phyloP scores from a whole-genome alignment of 2,329 filamentous ascomycete species.

The Lizonia empirigonia region DNA sequence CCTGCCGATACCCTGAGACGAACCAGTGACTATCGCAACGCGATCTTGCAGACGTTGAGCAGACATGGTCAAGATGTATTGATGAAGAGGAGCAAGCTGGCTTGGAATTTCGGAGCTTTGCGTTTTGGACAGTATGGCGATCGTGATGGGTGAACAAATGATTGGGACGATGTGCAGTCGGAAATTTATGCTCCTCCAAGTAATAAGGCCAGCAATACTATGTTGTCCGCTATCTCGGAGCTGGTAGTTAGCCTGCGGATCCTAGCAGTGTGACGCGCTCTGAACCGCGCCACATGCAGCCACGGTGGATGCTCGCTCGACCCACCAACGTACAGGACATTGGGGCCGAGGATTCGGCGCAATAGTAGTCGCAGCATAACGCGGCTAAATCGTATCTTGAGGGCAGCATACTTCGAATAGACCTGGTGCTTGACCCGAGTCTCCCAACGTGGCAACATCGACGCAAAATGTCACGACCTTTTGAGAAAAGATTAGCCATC shows the following conservation, averaged over 20 bases:
- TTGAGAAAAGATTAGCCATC: conserved; percentile 74
- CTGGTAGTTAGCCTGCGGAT: neutral
- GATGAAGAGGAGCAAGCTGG: neutral
- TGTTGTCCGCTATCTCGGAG: neutral
- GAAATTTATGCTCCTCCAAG: neutral
- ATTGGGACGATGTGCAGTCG: neutral
- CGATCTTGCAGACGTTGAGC: conserved; percentile 15
- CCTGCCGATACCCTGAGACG: conserved; percentile 36
- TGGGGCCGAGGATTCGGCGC: neutral
- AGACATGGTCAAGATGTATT: conserved; percentile 5
- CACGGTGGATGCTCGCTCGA: neutral
- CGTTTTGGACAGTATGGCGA: neutral
- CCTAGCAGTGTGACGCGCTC: neutral
- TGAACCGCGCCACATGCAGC: neutral
- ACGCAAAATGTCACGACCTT: conserved; percentile 13
- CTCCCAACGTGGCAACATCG: neutral
- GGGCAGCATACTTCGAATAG: neutral
- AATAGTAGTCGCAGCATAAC: neutral
- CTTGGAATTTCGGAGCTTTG: neutral
- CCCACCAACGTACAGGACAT: neutral
- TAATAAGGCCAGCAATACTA: neutral
- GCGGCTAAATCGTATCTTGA: neutral
- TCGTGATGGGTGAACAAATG: neutral
- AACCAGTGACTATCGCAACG: conserved; percentile 38
- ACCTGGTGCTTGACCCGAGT: neutral